A percentile compares a stretch with the other conserved stretches of the same genome.
These are phyloP conservation scores for Aspergillus hortae DNA, from an alignment of 2,329 filamentous ascomycete species.

Conservation along the genomic window DNA sequence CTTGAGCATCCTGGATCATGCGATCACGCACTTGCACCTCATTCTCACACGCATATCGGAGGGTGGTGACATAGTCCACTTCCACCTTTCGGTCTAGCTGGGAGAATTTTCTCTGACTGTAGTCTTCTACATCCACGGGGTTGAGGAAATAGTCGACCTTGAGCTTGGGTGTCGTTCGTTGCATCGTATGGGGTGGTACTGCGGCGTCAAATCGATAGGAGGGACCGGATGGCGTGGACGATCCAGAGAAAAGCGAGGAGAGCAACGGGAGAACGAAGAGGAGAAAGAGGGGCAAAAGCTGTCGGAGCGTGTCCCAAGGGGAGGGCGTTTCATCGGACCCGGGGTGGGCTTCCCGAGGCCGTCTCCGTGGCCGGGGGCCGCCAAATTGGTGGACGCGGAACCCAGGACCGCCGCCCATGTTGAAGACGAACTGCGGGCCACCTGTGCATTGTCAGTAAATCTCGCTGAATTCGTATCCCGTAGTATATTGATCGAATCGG, in stretches of 20 bases:
- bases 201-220: slow-evolving; percentile 72
- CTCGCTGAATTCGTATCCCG: neutral
- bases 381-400: slow-evolving; percentile 95
- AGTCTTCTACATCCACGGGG: slow-evolving; percentile 70
- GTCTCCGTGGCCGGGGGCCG: slow-evolving; percentile 69
- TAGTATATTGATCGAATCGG: neutral
- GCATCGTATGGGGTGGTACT: slow-evolving; percentile 66
- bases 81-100: slow-evolving; percentile 78
- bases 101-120: slow-evolving; percentile 64
- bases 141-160: slow-evolving; percentile 83
- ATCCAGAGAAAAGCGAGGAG: slow-evolving; percentile 68
- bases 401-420: slow-evolving; percentile 85
- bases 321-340: slow-evolving; percentile 51
- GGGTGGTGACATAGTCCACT: slow-evolving; percentile 62
- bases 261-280: slow-evolving; percentile 84
- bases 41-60: slow-evolving; percentile 69
- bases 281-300: slow-evolving; percentile 81
- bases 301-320: slow-evolving; percentile 57
- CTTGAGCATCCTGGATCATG: slow-evolving; percentile 72
- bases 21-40: slow-evolving; percentile 65
- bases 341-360: slow-evolving; percentile 64
- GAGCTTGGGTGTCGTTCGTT: slow-evolving; percentile 66
- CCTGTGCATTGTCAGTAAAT: slow-evolving; percentile 29
- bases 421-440: slow-evolving; percentile 90
- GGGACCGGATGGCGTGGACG: slow-evolving; percentile 58